Base-by-base conservation (phyloP, 164 flowering plant species). In the Liriodendron chinense region DNA sequence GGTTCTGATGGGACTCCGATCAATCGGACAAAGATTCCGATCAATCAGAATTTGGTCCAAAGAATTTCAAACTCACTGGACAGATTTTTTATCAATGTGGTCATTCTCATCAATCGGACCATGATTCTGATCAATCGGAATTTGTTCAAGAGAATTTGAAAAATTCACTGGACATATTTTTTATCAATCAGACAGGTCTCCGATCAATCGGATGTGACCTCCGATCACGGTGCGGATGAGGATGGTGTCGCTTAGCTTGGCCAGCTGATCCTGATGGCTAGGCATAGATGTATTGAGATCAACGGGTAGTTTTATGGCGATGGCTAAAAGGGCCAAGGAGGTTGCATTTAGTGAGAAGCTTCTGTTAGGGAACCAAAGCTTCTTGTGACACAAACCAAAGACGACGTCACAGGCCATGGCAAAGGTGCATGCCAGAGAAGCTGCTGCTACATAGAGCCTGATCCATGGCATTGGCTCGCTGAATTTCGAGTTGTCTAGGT, bases 281-380 rank as follows among this genome's bases (percentile, higher is more conserved):
- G 76, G 76, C 76, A 91, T 88, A 26, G 90, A 20, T 2, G 91
- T 87, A 53, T 88, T 91, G 8, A 90, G 87, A 79, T 90, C 94
- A 47, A 87, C 83, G 0, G 91, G 86, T n/a, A 90, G 78, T 26
- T 90, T 89, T 59, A 78, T 73, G 16, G 88, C 87, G 1, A 88
- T 86, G n/a, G 83, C 78, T 4, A 89, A 74, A 13, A 89, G 43
- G 24, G 91, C 84, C 23, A 90, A 75, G 47, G 92, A 76, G 24
- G 90, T 81, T 59, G 94, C 88, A 48, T 91, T 91, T 16, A 91
- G 78, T 6, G 87, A 63, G 83, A 86, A 88, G 75, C 10, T 87
- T 20, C 70, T 86, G 84, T 87, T 77, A 1, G 91, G 91, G 64
- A 89, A 87, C 91, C 94, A 91, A 50, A 83, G 71, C 50, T 85